Evolutionary conservation across 2,329 filamentous ascomycete species (phyloP).

Genomic region (Cercospora brassicicola): DNA sequence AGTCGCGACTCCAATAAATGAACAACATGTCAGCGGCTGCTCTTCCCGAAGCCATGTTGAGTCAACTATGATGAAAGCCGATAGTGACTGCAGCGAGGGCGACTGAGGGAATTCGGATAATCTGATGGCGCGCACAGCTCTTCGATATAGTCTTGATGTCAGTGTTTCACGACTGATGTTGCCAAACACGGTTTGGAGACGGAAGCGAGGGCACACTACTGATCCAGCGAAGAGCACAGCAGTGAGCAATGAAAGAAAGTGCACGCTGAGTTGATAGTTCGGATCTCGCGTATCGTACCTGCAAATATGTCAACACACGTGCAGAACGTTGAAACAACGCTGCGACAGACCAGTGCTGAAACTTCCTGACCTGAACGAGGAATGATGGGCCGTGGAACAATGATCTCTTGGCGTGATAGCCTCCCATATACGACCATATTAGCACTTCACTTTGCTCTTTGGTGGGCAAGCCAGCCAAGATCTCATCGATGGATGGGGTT

Average conservation of each 20-base stretch:
- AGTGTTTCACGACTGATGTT: constrained; percentile 25
- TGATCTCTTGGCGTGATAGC: constrained; percentile 26
- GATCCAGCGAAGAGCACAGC: constrained; percentile 30
- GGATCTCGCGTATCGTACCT: constrained; percentile 25
- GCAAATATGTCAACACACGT: background rate
- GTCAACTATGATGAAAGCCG: constrained; percentile 46
- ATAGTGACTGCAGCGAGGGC: constrained; percentile 48
- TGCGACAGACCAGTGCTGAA: constrained; percentile 24
- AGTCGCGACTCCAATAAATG: constrained; percentile 50
- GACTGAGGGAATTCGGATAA: constrained; percentile 45
- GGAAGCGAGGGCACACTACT: constrained; percentile 27
- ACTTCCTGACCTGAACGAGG: constrained; percentile 24
- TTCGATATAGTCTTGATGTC: constrained; percentile 25
- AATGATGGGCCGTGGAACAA: constrained; percentile 25
- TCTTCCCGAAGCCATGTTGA: constrained; percentile 47
- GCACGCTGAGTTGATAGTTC: constrained; percentile 25
- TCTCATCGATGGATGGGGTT: constrained; percentile 24
- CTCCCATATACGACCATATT: constrained; percentile 28
- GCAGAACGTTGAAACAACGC: background rate
- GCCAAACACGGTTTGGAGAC: constrained; percentile 26
- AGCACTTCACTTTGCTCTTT: constrained; percentile 28
- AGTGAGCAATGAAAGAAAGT: constrained; percentile 26
- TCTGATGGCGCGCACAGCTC: constrained; percentile 27
- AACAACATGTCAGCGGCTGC: constrained; percentile 50
- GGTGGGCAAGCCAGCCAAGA: constrained; percentile 20